Percentiles rank a stretch among this genome's conserved stretches.
These are phyloP conservation scores for Cladophialophora psammophila DNA, from an alignment of 2,329 filamentous ascomycete species.

Conservation along the genomic window DNA sequence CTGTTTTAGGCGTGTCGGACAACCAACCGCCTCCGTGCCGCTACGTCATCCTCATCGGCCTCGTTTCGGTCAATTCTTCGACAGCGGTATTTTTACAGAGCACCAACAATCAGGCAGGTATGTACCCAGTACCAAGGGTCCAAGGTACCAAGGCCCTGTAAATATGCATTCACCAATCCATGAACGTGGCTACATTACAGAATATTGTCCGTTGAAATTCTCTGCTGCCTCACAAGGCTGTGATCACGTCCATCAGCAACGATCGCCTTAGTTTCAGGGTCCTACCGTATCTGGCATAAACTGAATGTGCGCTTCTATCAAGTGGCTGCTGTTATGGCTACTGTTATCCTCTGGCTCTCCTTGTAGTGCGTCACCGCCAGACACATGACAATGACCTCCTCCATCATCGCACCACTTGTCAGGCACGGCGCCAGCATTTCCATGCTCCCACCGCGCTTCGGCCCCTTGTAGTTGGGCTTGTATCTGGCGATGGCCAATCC, in stretches of 20 bases:
- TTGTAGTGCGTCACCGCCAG: conserved; percentile 13
- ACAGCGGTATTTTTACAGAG: not conserved
- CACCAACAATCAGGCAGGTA: too few species aligned
- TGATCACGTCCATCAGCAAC: not conserved
- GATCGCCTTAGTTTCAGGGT: not conserved
- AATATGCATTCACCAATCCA: too few species aligned
- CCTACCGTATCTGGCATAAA: not conserved
- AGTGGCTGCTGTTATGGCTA: not conserved
- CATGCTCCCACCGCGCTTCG: conserved; percentile 13
- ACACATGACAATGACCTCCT: conserved; percentile 13
- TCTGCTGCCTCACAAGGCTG: not conserved
- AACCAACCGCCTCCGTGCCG: not conserved
- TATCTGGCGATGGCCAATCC: conserved; percentile 19
- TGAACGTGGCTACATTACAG: too few species aligned
- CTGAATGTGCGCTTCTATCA: not conserved
- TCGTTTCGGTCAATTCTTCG: not conserved
- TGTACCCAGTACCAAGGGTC: too few species aligned
- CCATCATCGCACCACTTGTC: not conserved
- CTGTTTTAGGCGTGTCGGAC: not conserved
- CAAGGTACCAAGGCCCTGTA: too few species aligned
- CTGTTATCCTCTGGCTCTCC: conserved; percentile 6
- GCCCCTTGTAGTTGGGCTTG: conserved; percentile 18
- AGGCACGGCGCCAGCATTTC: conserved; percentile 15
- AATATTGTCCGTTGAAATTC: not conserved
- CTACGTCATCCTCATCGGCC: conserved; percentile 2